Percentiles rank a stretch among this genome's conserved stretches.
Evolutionary conservation across 768 basidiomycete genomes (phyloP).

Genomic region (Sistotremastrum niveocremeum): DNA sequence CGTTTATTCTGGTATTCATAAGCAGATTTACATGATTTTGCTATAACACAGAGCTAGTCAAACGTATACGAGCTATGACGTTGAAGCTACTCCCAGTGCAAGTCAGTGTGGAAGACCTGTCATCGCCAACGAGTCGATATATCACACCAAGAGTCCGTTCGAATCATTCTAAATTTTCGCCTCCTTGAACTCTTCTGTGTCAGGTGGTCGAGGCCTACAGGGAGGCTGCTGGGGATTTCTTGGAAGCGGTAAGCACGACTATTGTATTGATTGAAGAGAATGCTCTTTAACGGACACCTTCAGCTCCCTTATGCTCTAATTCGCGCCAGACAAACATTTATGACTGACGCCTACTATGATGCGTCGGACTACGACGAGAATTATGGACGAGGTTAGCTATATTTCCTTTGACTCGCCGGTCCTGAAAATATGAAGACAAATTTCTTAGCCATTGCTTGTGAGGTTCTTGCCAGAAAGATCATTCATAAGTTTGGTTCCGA

Average conservation of each 20-base stretch:
- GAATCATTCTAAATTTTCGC: neutral
- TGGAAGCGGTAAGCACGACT: constrained; percentile 50
- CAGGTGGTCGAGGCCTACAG: constrained; percentile 64
- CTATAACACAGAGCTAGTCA: constrained; percentile 51
- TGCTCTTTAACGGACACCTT: neutral
- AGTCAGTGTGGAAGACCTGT: constrained; percentile 51
- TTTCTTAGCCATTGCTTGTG: constrained; percentile 58
- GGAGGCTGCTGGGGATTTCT: constrained; percentile 77
- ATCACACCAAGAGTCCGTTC: constrained; percentile 45
- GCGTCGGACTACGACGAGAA: constrained; percentile 85
- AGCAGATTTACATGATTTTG: no score
- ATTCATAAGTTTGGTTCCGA: constrained; percentile 58
- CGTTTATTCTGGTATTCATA: neutral
- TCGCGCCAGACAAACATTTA: constrained; percentile 65
- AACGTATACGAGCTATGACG: constrained; percentile 64
- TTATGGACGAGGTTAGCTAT: constrained; percentile 48
- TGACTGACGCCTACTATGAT: constrained; percentile 68
- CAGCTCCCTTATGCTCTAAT: constrained; percentile 76
- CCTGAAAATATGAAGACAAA: neutral
- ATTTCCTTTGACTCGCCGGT: neutral
- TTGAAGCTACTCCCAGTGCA: constrained; percentile 67
- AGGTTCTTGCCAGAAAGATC: constrained; percentile 69
- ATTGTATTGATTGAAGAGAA: neutral
- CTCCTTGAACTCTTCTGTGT: neutral
- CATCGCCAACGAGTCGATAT: constrained; percentile 66